phyloP scores from a whole-genome alignment of 306 rosid genomes.

The Herpetospermum pedunculosum region DNA sequence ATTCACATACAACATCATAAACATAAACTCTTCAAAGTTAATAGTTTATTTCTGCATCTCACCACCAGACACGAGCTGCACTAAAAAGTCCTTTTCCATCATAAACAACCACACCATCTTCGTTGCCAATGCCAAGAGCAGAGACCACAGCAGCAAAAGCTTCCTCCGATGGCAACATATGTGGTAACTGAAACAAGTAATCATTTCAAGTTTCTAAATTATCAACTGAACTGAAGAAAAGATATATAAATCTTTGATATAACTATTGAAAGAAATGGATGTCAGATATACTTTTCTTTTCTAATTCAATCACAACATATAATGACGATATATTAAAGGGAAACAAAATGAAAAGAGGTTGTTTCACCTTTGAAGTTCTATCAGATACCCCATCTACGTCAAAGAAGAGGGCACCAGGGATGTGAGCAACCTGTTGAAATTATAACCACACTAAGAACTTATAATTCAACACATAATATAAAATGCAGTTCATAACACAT shows the following conservation, averaged over 20 bases:
- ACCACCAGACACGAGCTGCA: constrained; percentile 99
- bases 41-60: constrained; percentile 21
- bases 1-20: constrained; percentile 3
- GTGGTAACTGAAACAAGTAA: constrained; percentile 64
- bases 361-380: constrained; percentile 51
- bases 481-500: background rate
- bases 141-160: constrained; percentile 97
- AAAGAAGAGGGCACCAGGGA: constrained; percentile 97
- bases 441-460: background rate
- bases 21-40: constrained; percentile 8
- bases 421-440: constrained; percentile 77
- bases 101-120: constrained; percentile 75
- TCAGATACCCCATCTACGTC: constrained; percentile 92
- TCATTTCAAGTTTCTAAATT: constrained; percentile 13
- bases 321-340: background rate
- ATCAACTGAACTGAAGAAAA: background rate
- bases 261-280: background rate
- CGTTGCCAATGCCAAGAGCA: constrained; percentile 79
- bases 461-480: background rate
- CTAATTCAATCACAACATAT: background rate
- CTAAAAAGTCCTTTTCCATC: constrained; percentile 95
- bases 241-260: background rate
- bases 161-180: constrained; percentile 95
- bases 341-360: constrained; percentile 9
- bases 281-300: background rate